A percentile compares a stretch with the other conserved stretches of the same genome.
These are phyloP conservation scores for Mucor velutinosus DNA, from an alignment of 371 early-diverging fungal genomes.

Conservation along the genomic window DNA sequence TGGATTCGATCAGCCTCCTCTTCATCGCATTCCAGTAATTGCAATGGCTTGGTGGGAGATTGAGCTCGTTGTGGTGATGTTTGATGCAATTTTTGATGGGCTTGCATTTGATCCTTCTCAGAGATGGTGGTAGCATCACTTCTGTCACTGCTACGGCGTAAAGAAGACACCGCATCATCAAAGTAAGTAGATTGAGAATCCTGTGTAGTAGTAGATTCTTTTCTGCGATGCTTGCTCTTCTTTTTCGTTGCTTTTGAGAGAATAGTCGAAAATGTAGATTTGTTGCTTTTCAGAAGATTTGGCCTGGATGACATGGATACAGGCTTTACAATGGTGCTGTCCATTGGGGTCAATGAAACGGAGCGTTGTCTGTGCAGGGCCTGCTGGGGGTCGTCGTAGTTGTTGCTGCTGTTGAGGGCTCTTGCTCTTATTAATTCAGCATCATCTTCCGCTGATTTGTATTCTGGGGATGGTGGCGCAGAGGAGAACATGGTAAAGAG, in stretches of 20 bases:
- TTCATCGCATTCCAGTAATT: slow-evolving; percentile 28
- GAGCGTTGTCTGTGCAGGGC: slow-evolving; percentile 13
- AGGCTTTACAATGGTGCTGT: neutral
- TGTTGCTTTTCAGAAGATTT: neutral
- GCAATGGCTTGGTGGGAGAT: neutral
- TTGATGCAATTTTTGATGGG: neutral
- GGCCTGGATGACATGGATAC: neutral
- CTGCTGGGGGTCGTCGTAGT: neutral
- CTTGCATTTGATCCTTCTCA: slow-evolving; percentile 5
- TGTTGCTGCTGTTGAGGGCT: neutral
- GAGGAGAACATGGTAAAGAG: slow-evolving; percentile 26
- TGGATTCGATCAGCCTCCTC: slow-evolving; percentile 41
- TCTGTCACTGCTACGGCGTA: slow-evolving; percentile 10
- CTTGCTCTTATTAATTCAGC: neutral
- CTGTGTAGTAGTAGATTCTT: neutral
- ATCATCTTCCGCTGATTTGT: neutral
- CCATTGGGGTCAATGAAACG: slow-evolving; percentile 16
- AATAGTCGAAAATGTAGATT: slow-evolving; percentile 17
- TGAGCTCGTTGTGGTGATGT: neutral
- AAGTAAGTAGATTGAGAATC: slow-evolving; percentile 9
- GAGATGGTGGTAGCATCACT: slow-evolving; percentile 9
- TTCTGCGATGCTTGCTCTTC: slow-evolving; percentile 1
- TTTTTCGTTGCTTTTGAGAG: slow-evolving; percentile 27
- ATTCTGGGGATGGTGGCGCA: slow-evolving; percentile 27
- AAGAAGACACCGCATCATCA: slow-evolving; percentile 8